These are phyloP conservation scores for Monilinia vaccinii-corymbosi DNA, from an alignment of 2,329 filamentous ascomycete genomes.

Conservation along the genomic window DNA sequence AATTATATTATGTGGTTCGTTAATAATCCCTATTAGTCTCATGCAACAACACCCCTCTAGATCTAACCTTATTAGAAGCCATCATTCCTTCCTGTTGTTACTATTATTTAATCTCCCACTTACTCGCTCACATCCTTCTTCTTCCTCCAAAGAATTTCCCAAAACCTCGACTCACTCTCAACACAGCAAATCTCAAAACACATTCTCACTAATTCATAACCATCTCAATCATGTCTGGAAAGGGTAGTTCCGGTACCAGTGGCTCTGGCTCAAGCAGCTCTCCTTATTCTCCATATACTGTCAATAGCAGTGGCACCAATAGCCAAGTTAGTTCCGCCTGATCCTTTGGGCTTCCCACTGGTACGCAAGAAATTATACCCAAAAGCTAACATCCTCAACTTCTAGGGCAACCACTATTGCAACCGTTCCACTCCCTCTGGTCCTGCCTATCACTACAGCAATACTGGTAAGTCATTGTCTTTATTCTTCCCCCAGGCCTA, in stretches of 20 bases:
- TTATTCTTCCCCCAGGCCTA: not conserved
- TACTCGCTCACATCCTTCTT: too few relatives aligned
- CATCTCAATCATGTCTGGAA: not conserved
- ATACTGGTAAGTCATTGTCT: slow-evolving; percentile 36
- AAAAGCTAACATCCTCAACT: not conserved
- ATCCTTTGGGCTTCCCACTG: too few relatives aligned
- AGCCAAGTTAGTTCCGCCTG: slow-evolving; percentile 40
- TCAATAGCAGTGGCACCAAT: slow-evolving; percentile 46
- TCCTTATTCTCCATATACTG: slow-evolving; percentile 29
- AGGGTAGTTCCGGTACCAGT: not conserved
- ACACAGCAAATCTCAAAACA: too few relatives aligned
- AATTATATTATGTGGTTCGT: too few relatives aligned
- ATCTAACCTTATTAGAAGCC: too few relatives aligned
- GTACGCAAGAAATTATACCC: not conserved
- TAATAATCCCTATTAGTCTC: too few relatives aligned
- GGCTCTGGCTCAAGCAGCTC: not conserved
- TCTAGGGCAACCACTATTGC: slow-evolving; percentile 60
- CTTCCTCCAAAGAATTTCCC: too few relatives aligned
- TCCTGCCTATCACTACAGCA: slow-evolving; percentile 57
- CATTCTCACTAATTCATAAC: not conserved
- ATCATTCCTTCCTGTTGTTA: too few relatives aligned
- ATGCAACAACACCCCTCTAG: too few relatives aligned
- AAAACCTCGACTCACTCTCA: not conserved
- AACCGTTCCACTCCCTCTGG: slow-evolving; percentile 51
- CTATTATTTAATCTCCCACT: too few relatives aligned